Conservation (phyloP, 2,329 filamentous ascomycete genomes). For the Arthrobotrys sphaeroides region DNA sequence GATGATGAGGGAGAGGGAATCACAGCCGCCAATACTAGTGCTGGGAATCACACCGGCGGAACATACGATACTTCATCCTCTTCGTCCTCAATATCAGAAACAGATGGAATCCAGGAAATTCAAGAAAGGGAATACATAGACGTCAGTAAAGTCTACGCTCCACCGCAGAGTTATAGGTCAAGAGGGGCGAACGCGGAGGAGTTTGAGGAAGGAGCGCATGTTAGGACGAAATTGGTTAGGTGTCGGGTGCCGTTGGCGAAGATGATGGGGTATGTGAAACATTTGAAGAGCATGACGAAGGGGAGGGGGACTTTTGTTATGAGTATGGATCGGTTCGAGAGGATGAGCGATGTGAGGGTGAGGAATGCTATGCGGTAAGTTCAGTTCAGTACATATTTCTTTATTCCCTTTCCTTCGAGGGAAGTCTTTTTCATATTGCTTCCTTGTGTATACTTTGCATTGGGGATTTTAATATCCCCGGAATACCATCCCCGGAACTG, state of each 20-base stretch:
- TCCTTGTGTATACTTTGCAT: too few relatives aligned
- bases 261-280: conserved; percentile 93
- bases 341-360: conserved; percentile 70
- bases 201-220: conserved; percentile 64
- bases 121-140: conserved; percentile 67
- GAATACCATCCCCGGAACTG: background rate
- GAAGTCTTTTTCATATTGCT: too few relatives aligned
- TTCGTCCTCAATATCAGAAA: background rate
- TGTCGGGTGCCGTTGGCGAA: conserved; percentile 93
- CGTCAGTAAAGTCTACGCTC: conserved; percentile 79
- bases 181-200: conserved; percentile 64
- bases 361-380: conserved; percentile 63
- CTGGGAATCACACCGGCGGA: conserved; percentile 9
- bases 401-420: too few relatives aligned
- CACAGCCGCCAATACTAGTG: conserved; percentile 56
- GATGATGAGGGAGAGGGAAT: conserved; percentile 61
- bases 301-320: conserved; percentile 82
- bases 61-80: conserved; percentile 51
- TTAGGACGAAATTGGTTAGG: conserved; percentile 72
- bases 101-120: background rate
- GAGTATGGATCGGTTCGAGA: conserved; percentile 76
- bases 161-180: conserved; percentile 61
- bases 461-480: background rate
- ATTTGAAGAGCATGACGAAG: conserved; percentile 85
- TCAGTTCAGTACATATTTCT: background rate